Base-by-base conservation (phyloP, 768 basidiomycete species). In the Brasilioporus rufonigricans region DNA sequence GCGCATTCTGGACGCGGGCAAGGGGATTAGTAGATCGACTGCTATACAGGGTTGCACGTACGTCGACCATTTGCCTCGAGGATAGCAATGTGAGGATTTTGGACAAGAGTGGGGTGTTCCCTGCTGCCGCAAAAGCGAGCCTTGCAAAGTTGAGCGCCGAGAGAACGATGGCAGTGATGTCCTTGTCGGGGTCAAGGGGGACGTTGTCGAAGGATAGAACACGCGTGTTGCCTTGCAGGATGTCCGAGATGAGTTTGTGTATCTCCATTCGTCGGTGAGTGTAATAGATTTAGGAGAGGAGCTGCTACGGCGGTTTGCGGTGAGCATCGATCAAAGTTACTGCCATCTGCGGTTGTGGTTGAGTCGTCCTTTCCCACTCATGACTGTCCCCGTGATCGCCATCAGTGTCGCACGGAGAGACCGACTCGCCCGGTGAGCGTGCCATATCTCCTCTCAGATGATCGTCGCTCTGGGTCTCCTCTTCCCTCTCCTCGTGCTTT, bases 101-200 rank as follows among this genome's bases (percentile, higher is more conserved):
- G 21, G 58, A 61, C 21, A 61, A 23, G 44, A 40, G n/a, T 2
- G 58, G 39, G 18, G 45, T 44, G 2, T 29, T 48, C 21, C 21
- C n/a, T 24, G 53, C 56, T 18, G 44, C 46, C 14, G 48, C 40
- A 23, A 85, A 76, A 21, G 77, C 71, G 12, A 80, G 59, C 45
- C 83, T 74, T 4, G 77, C 78, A 48, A 82, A 85, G 60, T 87
- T 86, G 44, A 87, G 66, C 2, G 80, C 80, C 5, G 81, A 84
- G 23, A 87, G 73, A 13, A 81, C 80, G 54, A 80, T 80, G 2
- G 81, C 72, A 14, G 82, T 75, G 16, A 47, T 44, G 29, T 48
- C 66, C 40, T 53, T 50, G 51, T 59, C 55, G 23, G 50, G 50
- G 16, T 73, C 71, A 36, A 81, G 74, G 43, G 77, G 75, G 13